phyloP scores from a whole-genome alignment of 768 basidiomycete genomes.

The Leucocoprinus sp. region DNA sequence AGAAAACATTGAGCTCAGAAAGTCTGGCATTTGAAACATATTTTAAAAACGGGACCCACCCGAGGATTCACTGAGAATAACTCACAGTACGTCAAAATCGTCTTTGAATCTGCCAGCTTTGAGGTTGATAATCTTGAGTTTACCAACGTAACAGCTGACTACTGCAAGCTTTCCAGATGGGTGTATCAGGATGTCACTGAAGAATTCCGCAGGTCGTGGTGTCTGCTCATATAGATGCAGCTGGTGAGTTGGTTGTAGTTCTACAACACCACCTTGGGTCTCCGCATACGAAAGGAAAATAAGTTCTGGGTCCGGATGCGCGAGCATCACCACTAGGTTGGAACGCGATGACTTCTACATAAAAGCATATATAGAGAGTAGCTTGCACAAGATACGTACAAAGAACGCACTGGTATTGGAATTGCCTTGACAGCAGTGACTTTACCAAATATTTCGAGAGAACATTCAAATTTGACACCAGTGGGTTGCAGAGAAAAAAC shows the following conservation, averaged over 20 bases:
- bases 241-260: slow-evolving; percentile 33
- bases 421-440: slow-evolving; percentile 48
- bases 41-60: not conserved
- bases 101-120: slow-evolving; percentile 44
- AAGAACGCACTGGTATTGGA: slow-evolving; percentile 40
- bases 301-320: slow-evolving; percentile 70
- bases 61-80: slow-evolving; percentile 12
- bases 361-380: not conserved
- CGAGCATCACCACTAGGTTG: slow-evolving; percentile 59
- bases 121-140: slow-evolving; percentile 55
- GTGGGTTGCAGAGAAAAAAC: slow-evolving; percentile 56
- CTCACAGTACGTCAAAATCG: slow-evolving; percentile 62
- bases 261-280: slow-evolving; percentile 23
- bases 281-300: slow-evolving; percentile 50
- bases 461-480: slow-evolving; percentile 53
- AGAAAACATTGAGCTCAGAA: slow-evolving; percentile 60
- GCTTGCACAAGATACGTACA: slow-evolving; percentile 6
- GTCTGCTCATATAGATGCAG: slow-evolving; percentile 49
- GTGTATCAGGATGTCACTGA: slow-evolving; percentile 60
- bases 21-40: slow-evolving; percentile 30
- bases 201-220: slow-evolving; percentile 62
- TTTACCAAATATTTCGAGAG: slow-evolving; percentile 62
- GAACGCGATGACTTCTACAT: slow-evolving; percentile 28
- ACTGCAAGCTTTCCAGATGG: slow-evolving; percentile 53
- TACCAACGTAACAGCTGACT: slow-evolving; percentile 61